Conservation (phyloP, 2,329 filamentous ascomycete species). For the Dryadomyces sulphureus region DNA sequence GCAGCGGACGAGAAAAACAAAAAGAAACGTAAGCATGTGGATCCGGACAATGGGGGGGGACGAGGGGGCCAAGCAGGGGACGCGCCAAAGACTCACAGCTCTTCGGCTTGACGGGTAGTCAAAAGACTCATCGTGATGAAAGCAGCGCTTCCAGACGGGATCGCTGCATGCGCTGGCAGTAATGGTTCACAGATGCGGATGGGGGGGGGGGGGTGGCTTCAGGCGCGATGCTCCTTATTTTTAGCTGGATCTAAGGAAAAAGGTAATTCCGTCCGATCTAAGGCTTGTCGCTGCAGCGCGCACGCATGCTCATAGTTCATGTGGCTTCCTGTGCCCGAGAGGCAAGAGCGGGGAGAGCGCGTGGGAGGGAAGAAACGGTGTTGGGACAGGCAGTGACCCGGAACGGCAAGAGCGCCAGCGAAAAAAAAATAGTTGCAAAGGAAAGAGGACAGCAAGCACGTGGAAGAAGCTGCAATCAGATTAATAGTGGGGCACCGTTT, state of each 20-base stretch:
- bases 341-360: background rate
- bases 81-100: conserved; percentile 69
- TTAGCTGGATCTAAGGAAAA: background rate
- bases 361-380: too few relatives aligned
- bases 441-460: background rate
- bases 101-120: conserved; percentile 70
- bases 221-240: background rate
- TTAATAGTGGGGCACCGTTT: too few relatives aligned
- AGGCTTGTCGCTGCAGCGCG: background rate
- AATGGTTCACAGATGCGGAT: background rate
- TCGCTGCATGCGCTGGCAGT: conserved; percentile 1
- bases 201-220: background rate
- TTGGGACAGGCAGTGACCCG: background rate
- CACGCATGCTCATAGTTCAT: background rate
- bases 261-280: conserved; percentile 1
- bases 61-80: background rate
- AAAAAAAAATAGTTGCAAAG: background rate
- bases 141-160: conserved; percentile 2
- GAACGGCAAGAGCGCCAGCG: background rate
- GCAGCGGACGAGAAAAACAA: conserved; percentile 6
- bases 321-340: background rate
- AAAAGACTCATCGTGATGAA: conserved; percentile 49
- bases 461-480: too few relatives aligned
- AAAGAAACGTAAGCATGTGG: background rate
- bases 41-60: background rate